phyloP scores from a whole-genome alignment of 805 yeast species.

The Ogataea degrootiae region DNA sequence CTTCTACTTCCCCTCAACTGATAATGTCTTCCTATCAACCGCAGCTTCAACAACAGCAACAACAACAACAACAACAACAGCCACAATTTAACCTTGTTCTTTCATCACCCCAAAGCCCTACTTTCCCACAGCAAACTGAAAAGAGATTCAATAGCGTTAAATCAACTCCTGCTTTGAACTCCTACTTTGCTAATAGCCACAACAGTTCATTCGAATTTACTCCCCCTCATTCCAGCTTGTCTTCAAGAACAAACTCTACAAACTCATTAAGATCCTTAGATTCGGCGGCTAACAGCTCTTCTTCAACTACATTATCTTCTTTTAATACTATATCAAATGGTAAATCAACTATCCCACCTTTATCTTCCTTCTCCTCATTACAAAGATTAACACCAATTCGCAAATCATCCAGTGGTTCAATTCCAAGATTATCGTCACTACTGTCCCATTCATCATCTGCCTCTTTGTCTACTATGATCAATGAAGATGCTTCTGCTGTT shows the following conservation, averaged over 20 bases:
- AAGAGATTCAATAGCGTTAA: constrained; percentile 17
- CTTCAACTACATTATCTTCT: constrained; percentile 22
- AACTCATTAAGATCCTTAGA: constrained; percentile 29
- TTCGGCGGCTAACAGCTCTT: constrained; percentile 25
- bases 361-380: constrained; percentile 33
- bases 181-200: constrained; percentile 11
- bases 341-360: constrained; percentile 14
- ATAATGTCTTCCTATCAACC: constrained; percentile 5
- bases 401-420: constrained; percentile 19
- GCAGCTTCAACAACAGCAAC: constrained; percentile 11
- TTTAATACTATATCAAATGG: constrained; percentile 6
- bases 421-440: constrained; percentile 18
- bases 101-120: constrained; percentile 14
- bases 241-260: constrained; percentile 30
- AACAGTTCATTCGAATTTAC: constrained; percentile 16
- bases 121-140: constrained; percentile 4
- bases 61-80: constrained; percentile 1
- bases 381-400: constrained; percentile 61
- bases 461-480: constrained; percentile 23
- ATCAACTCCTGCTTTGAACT: constrained; percentile 18
- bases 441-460: constrained; percentile 16
- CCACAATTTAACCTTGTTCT: constrained; percentile 1
- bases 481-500: constrained; percentile 8
- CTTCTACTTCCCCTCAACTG: constrained; percentile 1
- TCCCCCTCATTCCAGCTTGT: constrained; percentile 26